Evolutionary conservation across 805 yeast species (phyloP).

Genomic region (Middelhovenomyces tepae): DNA sequence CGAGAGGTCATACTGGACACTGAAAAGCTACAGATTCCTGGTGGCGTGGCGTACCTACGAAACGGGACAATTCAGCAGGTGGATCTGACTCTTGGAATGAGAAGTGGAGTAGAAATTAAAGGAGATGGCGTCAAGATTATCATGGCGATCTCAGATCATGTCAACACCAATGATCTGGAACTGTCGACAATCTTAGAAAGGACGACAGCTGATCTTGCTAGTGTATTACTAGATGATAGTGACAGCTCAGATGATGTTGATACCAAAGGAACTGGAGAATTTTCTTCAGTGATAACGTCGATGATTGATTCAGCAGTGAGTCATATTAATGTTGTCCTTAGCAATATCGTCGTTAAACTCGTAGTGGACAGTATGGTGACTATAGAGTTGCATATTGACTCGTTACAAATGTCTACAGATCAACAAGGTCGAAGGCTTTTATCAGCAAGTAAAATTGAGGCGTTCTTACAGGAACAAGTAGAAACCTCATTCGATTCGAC

Average conservation of each 20-base stretch:
- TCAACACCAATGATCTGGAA: slow-evolving; percentile 21
- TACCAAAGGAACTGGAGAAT: slow-evolving; percentile 25
- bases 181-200: slow-evolving; percentile 48
- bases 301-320: slow-evolving; percentile 33
- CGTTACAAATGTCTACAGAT: neutral
- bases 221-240: slow-evolving; percentile 31
- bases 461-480: slow-evolving; percentile 12
- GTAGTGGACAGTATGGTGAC: neutral
- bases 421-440: slow-evolving; percentile 2
- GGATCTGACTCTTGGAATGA: slow-evolving; percentile 51
- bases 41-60: slow-evolving; percentile 40
- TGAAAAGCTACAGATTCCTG: slow-evolving; percentile 56
- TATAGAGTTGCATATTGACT: neutral
- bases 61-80: slow-evolving; percentile 51
- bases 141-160: slow-evolving; percentile 31
- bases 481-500: slow-evolving; percentile 27
- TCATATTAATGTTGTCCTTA: slow-evolving; percentile 19
- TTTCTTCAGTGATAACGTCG: slow-evolving; percentile 18
- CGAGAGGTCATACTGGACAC: slow-evolving; percentile 65
- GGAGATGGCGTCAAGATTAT: slow-evolving; percentile 49
- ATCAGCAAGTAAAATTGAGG: slow-evolving; percentile 3
- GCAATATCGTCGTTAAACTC: slow-evolving; percentile 1
- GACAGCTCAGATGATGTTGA: slow-evolving; percentile 12
- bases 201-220: slow-evolving; percentile 69
- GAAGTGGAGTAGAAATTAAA: slow-evolving; percentile 60